Base-by-base conservation (phyloP, 805 yeast genomes). In the Candida cerambycidarum region DNA sequence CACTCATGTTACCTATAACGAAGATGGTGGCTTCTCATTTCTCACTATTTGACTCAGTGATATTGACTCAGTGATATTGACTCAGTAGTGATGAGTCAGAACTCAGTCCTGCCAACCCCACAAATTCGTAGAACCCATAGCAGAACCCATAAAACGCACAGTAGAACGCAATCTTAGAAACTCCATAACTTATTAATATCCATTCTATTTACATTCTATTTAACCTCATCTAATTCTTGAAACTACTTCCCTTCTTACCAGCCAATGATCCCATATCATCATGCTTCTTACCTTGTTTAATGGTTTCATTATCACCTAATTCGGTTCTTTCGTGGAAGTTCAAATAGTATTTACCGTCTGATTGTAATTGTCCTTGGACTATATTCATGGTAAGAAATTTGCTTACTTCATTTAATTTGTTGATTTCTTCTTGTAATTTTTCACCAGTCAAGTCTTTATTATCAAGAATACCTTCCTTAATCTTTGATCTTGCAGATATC, bases 221-320 rank as follows among this genome's bases (percentile, higher is more conserved):
- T 41, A 16, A n/a, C n/a, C n/a, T n/a, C n/a, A n/a, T n/a, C n/a
- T n/a, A n/a, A n/a, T n/a, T n/a, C n/a, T n/a, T n/a, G n/a, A 41
- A 18, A 21, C 30, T 32, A 23, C 24, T 25, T 18, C 48, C 50
- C 73, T 85, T 80, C 43, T 83, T 59, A 19, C 77, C 79, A 18
- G 79, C 75, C 54, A 72, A 67, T 18, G 76, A 67, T 16, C 76
- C 74, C 60, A 78, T 60, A 11, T 49, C 50, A 28, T 67, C 52
- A 6, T 68, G 64, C 44, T 58, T 59, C 45, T 69, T 72, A 32
- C 71, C 65, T 48, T 68, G 76, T 59, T 83, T 85, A 52, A 87
- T 75, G 35, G 80, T 74, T 27, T 89, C 95, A 60, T 92, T 92
- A 58, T 89, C 96, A 14, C 97, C 98, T 40, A 92, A 69, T 63